Evolutionary conservation across 441 rosid genomes (phyloP).

Genomic region (Arabidopsis hybrid): DNA sequence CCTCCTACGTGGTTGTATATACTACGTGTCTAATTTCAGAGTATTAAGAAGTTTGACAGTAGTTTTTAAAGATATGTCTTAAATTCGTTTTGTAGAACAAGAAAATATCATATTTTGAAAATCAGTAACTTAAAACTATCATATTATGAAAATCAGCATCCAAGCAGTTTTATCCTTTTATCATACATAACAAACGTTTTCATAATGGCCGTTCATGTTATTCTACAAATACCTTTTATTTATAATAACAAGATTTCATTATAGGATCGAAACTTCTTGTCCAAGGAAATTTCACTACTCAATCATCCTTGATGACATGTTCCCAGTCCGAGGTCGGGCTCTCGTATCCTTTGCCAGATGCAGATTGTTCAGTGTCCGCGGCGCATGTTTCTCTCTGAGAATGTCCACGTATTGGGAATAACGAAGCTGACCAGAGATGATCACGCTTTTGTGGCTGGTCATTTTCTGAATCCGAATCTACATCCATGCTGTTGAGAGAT

Average conservation of each 20-base stretch:
- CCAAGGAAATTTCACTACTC: constrained; percentile 18
- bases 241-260: constrained; percentile 24
- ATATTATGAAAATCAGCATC: constrained; percentile 1
- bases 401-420: constrained; percentile 43
- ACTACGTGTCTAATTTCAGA: no score
- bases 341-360: constrained; percentile 45
- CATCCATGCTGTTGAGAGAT: constrained; percentile 26
- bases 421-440: constrained; percentile 24
- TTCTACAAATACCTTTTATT: constrained; percentile 23
- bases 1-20: no score
- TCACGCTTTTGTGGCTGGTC: constrained; percentile 26
- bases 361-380: constrained; percentile 1
- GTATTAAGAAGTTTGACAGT: no score
- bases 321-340: constrained; percentile 77
- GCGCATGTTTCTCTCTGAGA: constrained; percentile 8
- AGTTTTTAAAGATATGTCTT: background rate
- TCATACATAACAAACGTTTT: background rate
- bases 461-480: constrained; percentile 27
- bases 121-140: background rate
- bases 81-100: background rate
- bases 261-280: constrained; percentile 22
- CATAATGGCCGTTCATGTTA: constrained; percentile 10
- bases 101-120: background rate
- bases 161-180: constrained; percentile 2
- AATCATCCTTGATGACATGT: constrained; percentile 66